Evolutionary conservation across 495 filamentous ascomycete genomes (phyloP).

Genomic region (Aspergillus haitiensis): DNA sequence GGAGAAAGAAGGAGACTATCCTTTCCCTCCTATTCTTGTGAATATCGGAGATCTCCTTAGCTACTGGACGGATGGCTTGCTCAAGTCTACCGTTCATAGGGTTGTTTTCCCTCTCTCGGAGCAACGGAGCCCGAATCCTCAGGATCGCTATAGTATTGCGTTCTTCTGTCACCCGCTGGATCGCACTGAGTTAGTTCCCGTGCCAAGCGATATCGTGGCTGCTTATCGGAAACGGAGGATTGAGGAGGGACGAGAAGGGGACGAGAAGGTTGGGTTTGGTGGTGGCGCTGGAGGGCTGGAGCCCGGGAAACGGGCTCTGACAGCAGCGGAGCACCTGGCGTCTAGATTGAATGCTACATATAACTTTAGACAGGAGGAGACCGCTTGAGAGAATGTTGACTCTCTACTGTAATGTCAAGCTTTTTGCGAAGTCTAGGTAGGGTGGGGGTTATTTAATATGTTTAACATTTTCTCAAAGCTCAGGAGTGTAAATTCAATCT

Average conservation of each 20-base stretch:
- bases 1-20: conserved; percentile 33
- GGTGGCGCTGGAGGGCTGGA: conserved; percentile 40
- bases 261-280: conserved; percentile 43
- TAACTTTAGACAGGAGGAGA: conserved; percentile 42
- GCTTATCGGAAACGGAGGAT: conserved; percentile 36
- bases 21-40: conserved; percentile 75
- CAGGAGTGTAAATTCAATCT: neutral
- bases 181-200: conserved; percentile 63
- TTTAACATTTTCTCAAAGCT: neutral
- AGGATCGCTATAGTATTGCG: conserved; percentile 83
- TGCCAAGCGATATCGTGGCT: conserved; percentile 68
- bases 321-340: conserved; percentile 80
- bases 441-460: neutral
- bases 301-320: conserved; percentile 62
- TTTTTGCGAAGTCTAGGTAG: neutral
- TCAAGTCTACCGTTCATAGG: conserved; percentile 83
- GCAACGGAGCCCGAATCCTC: conserved; percentile 42
- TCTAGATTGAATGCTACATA: conserved; percentile 76
- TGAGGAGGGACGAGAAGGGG: conserved; percentile 20
- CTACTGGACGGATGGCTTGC: conserved; percentile 86
- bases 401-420: neutral
- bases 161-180: conserved; percentile 90
- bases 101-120: conserved; percentile 71
- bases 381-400: neutral
- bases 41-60: conserved; percentile 91